Evolutionary conservation across 305 asterid genomes (phyloP), one percentile per base, ranked within the genome.

Genomic region (Rubia tinctorum): DNA sequence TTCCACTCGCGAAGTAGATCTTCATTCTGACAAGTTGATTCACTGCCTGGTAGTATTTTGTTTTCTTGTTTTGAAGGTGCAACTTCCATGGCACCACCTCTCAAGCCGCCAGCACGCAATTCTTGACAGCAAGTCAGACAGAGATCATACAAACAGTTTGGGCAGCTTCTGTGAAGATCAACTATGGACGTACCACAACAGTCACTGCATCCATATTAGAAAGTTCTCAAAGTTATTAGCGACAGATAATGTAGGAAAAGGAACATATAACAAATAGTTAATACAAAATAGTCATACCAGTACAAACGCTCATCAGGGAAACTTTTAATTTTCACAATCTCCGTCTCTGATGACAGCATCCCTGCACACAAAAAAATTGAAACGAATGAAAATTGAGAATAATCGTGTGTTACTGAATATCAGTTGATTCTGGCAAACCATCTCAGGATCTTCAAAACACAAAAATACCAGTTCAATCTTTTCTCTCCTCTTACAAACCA

Each of bases 51-150:
- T n/a, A 20, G 14, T 5, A 72, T 64, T 62, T 70, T 66, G 15
- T 15, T 42, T 59, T 59, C 62, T 47, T 18, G 20, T 40, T 73
- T 22, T 27, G 43, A 42, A 63, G 49, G 66, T 18, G 3, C 34
- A 30, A 30, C 34, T 30, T 30, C 2, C 34, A 30, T 3, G 3
- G 73, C 80, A 77, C 81, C 73, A 68, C 63, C 79, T 73, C 44
- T 78, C 73, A 86, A 76, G 75, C 80, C 73, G 73, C 88, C 89
- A 79, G 74, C 82, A 63, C 93, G 83, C 65, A 87, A 74, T 82
- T 89, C 93, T 72, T 64, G 80, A 71, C 91, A 87, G 77, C 96
- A 89, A 39, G 86, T 77, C 78, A 86, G 63, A 77, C 93, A 89
- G 63, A 89, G 88, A 83, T 89, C 96, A 68, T 84, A 89, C 15